These are phyloP conservation scores for Mycosarcoma mackinlayi DNA, from an alignment of 1,284 basidiomycete species.

Conservation along the genomic window DNA sequence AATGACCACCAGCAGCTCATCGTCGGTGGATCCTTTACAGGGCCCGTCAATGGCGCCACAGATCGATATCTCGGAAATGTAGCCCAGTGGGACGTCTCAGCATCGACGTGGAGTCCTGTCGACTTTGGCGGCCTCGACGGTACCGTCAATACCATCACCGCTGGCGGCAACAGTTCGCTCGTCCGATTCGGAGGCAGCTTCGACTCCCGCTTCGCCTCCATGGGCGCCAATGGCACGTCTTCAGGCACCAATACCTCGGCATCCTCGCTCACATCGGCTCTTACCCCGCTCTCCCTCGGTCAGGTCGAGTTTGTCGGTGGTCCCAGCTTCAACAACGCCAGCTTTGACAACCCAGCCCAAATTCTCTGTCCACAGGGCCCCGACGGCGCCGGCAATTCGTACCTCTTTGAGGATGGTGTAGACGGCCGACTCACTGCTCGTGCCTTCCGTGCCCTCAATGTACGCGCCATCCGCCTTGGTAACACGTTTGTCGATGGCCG, in stretches of 20 bases:
- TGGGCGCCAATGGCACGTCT: slow-evolving; percentile 61
- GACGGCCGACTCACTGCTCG: slow-evolving; percentile 79
- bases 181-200: slow-evolving; percentile 91
- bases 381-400: slow-evolving; percentile 83
- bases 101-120: slow-evolving; percentile 78
- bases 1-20: slow-evolving; percentile 78
- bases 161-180: slow-evolving; percentile 78
- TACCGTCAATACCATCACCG: slow-evolving; percentile 80
- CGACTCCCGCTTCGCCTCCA: slow-evolving; percentile 72
- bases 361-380: slow-evolving; percentile 84
- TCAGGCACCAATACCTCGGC: slow-evolving; percentile 72
- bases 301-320: slow-evolving; percentile 76
- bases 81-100: slow-evolving; percentile 79
- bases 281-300: slow-evolving; percentile 69
- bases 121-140: slow-evolving; percentile 86
- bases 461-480: slow-evolving; percentile 84
- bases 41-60: slow-evolving; percentile 60
- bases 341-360: slow-evolving; percentile 78
- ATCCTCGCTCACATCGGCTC: slow-evolving; percentile 50
- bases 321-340: slow-evolving; percentile 76
- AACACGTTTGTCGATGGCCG: slow-evolving; percentile 86
- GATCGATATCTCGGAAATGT: slow-evolving; percentile 74
- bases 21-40: slow-evolving; percentile 82
- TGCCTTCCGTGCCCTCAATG: slow-evolving; percentile 78
- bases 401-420: slow-evolving; percentile 82